Conservation (phyloP, 2,329 filamentous ascomycete genomes). For the Stemphylium beticola region DNA sequence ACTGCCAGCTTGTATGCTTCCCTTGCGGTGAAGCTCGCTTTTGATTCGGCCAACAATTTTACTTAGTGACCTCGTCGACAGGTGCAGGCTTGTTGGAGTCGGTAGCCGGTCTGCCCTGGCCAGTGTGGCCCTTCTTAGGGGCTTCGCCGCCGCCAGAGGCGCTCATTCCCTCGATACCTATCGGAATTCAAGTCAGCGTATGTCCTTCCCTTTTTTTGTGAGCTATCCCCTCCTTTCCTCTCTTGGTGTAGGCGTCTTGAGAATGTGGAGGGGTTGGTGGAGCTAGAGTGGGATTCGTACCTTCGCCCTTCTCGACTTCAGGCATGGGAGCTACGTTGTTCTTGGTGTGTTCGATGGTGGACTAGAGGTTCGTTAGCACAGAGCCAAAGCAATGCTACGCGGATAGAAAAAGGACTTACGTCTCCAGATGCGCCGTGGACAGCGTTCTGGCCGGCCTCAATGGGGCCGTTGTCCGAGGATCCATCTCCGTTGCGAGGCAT, state of each 20-base stretch:
- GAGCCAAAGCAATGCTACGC: not conserved
- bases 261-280: not conserved
- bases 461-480: conserved; percentile 49
- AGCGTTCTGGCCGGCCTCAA: conserved; percentile 43
- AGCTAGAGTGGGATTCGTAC: conserved; percentile 21
- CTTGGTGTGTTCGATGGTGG: conserved; percentile 45
- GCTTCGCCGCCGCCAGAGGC: conserved; percentile 43
- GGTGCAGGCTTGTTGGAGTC: conserved; percentile 29
- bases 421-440: conserved; percentile 47
- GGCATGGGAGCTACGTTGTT: conserved; percentile 50
- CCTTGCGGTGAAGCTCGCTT: conserved; percentile 1
- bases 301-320: conserved; percentile 48
- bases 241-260: not conserved
- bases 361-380: conserved; percentile 14
- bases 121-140: conserved; percentile 18
- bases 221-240: not conserved
- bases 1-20: not conserved
- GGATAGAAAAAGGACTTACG: conserved; percentile 23
- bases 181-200: not conserved
- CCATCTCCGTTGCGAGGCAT: conserved; percentile 53
- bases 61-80: conserved; percentile 31
- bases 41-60: not conserved
- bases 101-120: conserved; percentile 19
- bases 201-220: conserved; percentile 6
- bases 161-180: conserved; percentile 43